Evolutionary conservation across 176 grass and related monocot species (phyloP).

Genomic region (Raddia guianensis): DNA sequence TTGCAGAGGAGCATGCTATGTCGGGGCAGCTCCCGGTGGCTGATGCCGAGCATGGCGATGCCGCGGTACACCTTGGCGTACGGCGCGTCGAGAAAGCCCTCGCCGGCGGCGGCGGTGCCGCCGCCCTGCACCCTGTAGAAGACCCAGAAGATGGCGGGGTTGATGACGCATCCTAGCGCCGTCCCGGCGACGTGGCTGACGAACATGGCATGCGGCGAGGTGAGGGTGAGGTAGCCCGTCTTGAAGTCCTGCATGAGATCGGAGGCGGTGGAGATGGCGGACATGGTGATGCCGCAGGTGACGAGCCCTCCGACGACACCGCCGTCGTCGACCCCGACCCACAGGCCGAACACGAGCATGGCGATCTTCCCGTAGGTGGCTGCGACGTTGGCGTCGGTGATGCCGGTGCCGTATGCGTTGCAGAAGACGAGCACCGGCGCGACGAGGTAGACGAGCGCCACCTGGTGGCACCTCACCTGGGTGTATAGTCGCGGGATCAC

Average conservation of each 20-base stretch:
- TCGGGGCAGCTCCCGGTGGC: slow-evolving; percentile 41
- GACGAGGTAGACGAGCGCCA: slow-evolving; percentile 48
- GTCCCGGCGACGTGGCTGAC: slow-evolving; percentile 57
- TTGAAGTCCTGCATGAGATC: slow-evolving; percentile 61
- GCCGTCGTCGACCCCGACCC: slow-evolving; percentile 48
- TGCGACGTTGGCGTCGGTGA: slow-evolving; percentile 53
- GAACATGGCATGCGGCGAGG: slow-evolving; percentile 59
- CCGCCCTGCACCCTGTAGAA: slow-evolving; percentile 45
- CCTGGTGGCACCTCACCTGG: slow-evolving; percentile 52
- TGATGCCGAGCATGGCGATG: slow-evolving; percentile 49
- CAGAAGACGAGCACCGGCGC: slow-evolving; percentile 60
- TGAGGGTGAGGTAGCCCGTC: slow-evolving; percentile 70
- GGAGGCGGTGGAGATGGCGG: slow-evolving; percentile 49
- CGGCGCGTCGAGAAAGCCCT: slow-evolving; percentile 3
- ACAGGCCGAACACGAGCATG: slow-evolving; percentile 48
- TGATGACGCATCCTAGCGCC: slow-evolving; percentile 58
- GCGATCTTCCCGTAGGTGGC: slow-evolving; percentile 53
- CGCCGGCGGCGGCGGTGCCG: background rate
- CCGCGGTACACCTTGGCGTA: slow-evolving; percentile 57
- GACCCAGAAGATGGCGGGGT: slow-evolving; percentile 51
- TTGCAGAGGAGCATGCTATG: slow-evolving; percentile 43
- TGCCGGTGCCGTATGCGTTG: slow-evolving; percentile 63
- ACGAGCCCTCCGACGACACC: slow-evolving; percentile 58
- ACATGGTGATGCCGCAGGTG: slow-evolving; percentile 42
- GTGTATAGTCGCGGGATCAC: slow-evolving; percentile 51